Base-by-base conservation (phyloP, 2,329 filamentous ascomycete genomes). In the Neophaeococcomyces aloes region DNA sequence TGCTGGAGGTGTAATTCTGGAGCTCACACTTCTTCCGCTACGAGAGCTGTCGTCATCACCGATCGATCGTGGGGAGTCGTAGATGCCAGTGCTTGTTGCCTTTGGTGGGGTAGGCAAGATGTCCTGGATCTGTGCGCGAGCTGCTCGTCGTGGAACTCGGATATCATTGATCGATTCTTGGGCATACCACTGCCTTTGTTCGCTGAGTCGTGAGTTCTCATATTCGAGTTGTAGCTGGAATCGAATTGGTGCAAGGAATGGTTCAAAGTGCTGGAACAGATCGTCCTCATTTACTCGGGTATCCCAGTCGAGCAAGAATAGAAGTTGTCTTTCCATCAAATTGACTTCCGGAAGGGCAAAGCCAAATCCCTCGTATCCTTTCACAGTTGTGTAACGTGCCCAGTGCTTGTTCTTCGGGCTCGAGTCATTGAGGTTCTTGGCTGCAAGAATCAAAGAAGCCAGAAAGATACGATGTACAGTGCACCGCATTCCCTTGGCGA, bases 341-440 rank as follows among this genome's bases (percentile, higher is more conserved):
- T 98, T 98, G 57, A 98, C 91, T 68, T 98, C 91, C 29, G 86
- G 91, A 54, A 88, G 75, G 57, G 81, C 89, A 73, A 98, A 96
- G 56, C 87, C 85, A 59, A 96, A 98, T 59, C 72, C 77, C 8
- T 79, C 78, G 62, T 72, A 82, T 42, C 76, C 78, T 50, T 73
- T 74, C 55, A 94, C 81, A 57, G 81, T 70, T 48, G 83, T 94
- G 72, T 96, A 98, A 58, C 80, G 82, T 53, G 91, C 88, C 91
- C 91, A 98, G 74, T 98, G 91, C 79, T 96, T 96, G 78, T 98
- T 98, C 80, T 96, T 96, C 51, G 91, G 91, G 10, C 87, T 95
- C 49, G 87, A 94, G 72, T 96, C 91, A 65, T 98, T 96, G 56
- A 96, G 76, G 65, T 95, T 95, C 79, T 98, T 98, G 56, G 91